Base-by-base conservation (phyloP, 768 basidiomycete genomes). In the Chiua virens region DNA sequence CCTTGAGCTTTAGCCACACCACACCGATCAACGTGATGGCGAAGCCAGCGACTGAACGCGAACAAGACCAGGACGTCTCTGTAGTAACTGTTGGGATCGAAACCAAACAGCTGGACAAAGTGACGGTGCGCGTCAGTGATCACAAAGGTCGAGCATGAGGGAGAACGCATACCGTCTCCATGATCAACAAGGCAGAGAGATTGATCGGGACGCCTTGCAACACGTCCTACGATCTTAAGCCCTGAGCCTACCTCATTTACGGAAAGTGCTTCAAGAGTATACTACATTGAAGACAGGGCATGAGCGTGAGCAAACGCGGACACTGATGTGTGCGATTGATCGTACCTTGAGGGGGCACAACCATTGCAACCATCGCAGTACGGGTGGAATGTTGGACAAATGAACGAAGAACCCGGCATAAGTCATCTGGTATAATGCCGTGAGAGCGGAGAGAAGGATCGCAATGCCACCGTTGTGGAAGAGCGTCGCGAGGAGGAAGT, bases 351-450 rank as follows among this genome's bases (percentile, higher is more conserved):
- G 77, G 35, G 90, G 89, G 47, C 87, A 88, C 50, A 95, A 59
- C 87, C 92, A 98, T 63, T 95, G 87, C 47, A 98, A 74, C 95
- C 95, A 98, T 15, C 95, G 80, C 1, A 98, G 78, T 2, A 95
- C 92, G 3, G 90, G 89, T 4, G 95, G 93, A 52, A 98, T 96
- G 52, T 79, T 75, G 54, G 73, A 70, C 50, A 96, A 77, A 65
- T 96, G 90, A 46, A 96, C 91, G 66, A 97, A 97, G 76, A 96
- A 98, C 14, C 92, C 92, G 1, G 92, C 91, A 57, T 79, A 92
- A 0, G 89, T 92, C 88, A 90, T 89, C 63, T 91, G 87, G 67
- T 86, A 89, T 11, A 90, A 73, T 4, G 83, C 86, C 1, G 81
- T 74, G 20, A 90, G 76, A 9, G 89, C 89, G 0, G 90, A 92